phyloP scores from a whole-genome alignment of 2,329 filamentous ascomycete genomes.

The Pyrenophora tritici-repentis region DNA sequence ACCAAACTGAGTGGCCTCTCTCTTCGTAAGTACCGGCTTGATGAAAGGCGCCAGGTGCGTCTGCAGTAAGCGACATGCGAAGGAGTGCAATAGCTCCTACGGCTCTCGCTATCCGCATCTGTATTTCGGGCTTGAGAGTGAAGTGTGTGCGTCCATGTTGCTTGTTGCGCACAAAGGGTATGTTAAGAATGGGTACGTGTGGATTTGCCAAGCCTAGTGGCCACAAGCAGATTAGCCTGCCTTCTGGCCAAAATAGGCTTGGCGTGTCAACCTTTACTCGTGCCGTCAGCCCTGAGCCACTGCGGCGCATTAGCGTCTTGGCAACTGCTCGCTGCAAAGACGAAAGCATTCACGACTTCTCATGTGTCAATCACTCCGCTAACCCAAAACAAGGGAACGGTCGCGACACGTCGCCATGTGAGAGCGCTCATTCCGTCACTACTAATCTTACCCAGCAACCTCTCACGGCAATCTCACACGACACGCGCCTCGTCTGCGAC shows the following conservation, averaged over 20 bases:
- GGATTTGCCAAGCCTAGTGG: too few relatives aligned
- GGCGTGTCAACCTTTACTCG: too few relatives aligned
- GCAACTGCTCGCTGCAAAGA: constrained; percentile 20
- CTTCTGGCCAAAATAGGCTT: too few relatives aligned
- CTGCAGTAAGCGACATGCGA: constrained; percentile 24
- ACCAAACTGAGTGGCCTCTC: constrained; percentile 35
- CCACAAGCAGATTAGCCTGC: too few relatives aligned
- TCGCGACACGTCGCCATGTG: constrained; percentile 37
- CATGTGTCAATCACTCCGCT: constrained; percentile 24
- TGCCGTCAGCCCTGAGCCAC: constrained; percentile 1
- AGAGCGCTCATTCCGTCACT: constrained; percentile 27
- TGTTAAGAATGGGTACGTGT: constrained; percentile 39
- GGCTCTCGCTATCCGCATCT: constrained; percentile 26
- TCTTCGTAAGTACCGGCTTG: constrained; percentile 24
- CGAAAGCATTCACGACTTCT: constrained; percentile 16
- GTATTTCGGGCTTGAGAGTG: constrained; percentile 26
- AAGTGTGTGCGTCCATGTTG: background rate
- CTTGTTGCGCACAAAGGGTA: constrained; percentile 16
- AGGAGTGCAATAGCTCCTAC: constrained; percentile 24
- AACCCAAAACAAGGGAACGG: constrained; percentile 14
- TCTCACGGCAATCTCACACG: constrained; percentile 19
- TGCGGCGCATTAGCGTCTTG: constrained; percentile 20
- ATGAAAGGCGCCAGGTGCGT: constrained; percentile 24
- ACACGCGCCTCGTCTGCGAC: constrained; percentile 23
- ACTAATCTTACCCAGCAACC: constrained; percentile 4